phyloP scores from a whole-genome alignment of 768 basidiomycete genomes.

The Polyporus arcularius region DNA sequence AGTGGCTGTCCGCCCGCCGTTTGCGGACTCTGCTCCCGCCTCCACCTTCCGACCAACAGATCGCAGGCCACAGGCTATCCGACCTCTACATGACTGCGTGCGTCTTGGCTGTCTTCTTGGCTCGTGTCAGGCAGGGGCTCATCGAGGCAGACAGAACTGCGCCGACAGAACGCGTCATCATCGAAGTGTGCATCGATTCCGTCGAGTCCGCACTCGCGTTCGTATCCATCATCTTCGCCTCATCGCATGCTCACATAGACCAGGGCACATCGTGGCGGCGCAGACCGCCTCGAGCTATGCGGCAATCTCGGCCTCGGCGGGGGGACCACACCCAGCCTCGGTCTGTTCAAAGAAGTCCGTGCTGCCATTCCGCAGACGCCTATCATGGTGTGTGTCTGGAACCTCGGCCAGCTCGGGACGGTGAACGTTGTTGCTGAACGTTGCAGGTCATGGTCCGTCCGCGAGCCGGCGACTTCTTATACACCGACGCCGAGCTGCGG shows the following conservation, averaged over 20 bases:
- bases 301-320: conserved; percentile 71
- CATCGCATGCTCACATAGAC: background rate
- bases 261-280: conserved; percentile 72
- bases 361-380: conserved; percentile 50
- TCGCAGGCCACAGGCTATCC: background rate
- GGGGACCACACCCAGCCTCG: conserved; percentile 81
- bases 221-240: conserved; percentile 26
- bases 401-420: background rate
- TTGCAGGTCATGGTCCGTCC: conserved; percentile 78
- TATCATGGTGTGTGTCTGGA: conserved; percentile 60
- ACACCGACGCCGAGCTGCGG: conserved; percentile 61
- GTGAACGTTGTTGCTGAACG: background rate
- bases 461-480: conserved; percentile 77
- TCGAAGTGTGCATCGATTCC: conserved; percentile 70
- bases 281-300: conserved; percentile 78
- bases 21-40: background rate
- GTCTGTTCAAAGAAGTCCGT: conserved; percentile 62
- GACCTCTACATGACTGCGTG: background rate
- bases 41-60: background rate
- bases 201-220: conserved; percentile 69
- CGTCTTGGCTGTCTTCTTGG: background rate
- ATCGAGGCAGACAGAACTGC: conserved; percentile 3
- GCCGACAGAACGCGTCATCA: conserved; percentile 9
- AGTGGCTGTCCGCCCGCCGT: background rate
- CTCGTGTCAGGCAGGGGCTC: background rate